These are phyloP conservation scores for Rhododendron ferrugineum DNA, from an alignment of 148 eudicot genomes.

Conservation along the genomic window DNA sequence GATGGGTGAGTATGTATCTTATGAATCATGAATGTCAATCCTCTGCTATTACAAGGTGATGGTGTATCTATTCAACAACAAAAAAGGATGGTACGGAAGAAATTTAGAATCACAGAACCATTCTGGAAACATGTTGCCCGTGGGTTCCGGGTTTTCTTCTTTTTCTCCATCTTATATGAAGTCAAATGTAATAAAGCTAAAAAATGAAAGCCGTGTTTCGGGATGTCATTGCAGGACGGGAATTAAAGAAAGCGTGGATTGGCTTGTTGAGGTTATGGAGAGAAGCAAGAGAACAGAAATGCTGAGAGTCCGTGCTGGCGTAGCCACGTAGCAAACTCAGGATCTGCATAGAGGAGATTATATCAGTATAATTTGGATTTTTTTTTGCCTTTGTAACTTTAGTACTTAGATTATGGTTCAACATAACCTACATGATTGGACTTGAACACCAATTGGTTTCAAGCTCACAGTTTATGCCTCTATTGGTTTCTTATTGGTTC, in stretches of 20 bases:
- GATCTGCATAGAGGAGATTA: conserved; percentile 21
- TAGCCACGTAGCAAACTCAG: conserved; percentile 19
- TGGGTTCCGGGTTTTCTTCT: not conserved
- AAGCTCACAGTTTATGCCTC: not conserved
- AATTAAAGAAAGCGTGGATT: conserved; percentile 79
- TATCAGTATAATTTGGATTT: not conserved
- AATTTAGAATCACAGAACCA: not conserved
- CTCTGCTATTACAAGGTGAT: not conserved
- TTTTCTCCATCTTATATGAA: not conserved
- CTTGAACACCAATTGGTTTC: conserved; percentile 1
- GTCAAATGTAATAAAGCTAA: not conserved
- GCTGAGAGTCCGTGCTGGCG: conserved; percentile 63
- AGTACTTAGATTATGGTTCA: conserved; percentile 1
- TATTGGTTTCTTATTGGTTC: not conserved
- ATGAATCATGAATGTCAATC: not conserved
- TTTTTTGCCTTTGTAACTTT: not conserved
- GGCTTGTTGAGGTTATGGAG: conserved; percentile 94
- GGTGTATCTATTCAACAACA: not conserved
- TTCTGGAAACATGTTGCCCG: not conserved
- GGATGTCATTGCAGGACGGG: conserved; percentile 60
- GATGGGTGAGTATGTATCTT: conserved; percentile 57
- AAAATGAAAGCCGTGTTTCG: not conserved
- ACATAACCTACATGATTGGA: not conserved
- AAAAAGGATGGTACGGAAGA: not conserved
- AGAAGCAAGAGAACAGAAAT: conserved; percentile 90